These are phyloP conservation scores for Dactylonectria macrodidyma DNA, from an alignment of 2,329 filamentous ascomycete genomes.

Conservation along the genomic window DNA sequence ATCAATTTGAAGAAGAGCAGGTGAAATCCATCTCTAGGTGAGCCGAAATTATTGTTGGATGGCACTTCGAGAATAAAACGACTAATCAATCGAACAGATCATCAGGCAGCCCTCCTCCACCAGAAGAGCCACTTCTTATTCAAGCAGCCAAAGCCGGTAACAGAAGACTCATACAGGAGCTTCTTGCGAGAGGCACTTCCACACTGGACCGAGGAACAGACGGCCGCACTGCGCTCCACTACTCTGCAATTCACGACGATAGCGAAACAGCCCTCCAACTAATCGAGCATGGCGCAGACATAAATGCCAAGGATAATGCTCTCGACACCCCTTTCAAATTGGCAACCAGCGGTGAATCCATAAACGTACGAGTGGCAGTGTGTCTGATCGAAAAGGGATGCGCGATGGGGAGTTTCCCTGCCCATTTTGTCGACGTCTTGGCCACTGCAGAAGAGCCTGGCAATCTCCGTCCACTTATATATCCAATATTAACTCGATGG, in stretches of 20 bases:
- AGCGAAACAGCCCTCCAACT: not conserved
- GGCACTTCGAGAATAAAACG: not conserved
- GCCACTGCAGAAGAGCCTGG: not conserved
- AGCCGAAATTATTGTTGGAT: not conserved
- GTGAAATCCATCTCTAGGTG: not conserved
- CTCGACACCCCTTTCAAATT: not conserved
- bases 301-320: constrained; percentile 4
- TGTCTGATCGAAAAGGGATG: constrained; percentile 9
- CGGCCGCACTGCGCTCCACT: constrained; percentile 1
- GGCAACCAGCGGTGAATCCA: not conserved
- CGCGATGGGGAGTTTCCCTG: not conserved
- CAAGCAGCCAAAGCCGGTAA: constrained; percentile 1
- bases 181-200: not conserved
- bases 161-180: not conserved
- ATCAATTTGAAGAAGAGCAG: not conserved
- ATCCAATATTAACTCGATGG: not conserved
- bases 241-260: not conserved
- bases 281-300: not conserved
- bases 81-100: not conserved
- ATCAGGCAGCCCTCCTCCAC: not conserved
- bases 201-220: not conserved
- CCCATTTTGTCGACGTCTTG: not conserved
- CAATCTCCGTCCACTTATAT: not conserved
- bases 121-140: not conserved
- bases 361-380: not conserved